A percentile compares a stretch with the other conserved stretches of the same genome.
phyloP scores from a whole-genome alignment of 2,329 filamentous ascomycete species.

The Pleomassaria siparia region DNA sequence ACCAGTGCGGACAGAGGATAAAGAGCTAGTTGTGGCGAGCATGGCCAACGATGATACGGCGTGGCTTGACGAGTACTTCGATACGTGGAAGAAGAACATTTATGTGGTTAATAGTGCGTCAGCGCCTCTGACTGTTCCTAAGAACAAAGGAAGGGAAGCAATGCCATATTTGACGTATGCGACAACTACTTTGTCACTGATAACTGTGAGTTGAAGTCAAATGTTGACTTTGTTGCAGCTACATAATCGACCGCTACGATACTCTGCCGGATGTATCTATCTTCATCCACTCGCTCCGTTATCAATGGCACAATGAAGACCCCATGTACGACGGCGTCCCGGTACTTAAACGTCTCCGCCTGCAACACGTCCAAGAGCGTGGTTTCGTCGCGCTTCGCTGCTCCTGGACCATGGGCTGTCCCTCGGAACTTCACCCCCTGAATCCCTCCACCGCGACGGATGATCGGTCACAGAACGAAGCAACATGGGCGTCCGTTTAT shows the following conservation, averaged over 20 bases:
- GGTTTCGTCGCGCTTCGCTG: constrained; percentile 56
- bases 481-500: constrained; percentile 49
- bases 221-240: constrained; percentile 21
- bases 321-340: constrained; percentile 50
- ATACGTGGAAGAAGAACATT: constrained; percentile 33
- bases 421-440: constrained; percentile 49
- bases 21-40: constrained; percentile 34
- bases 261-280: constrained; percentile 35
- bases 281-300: constrained; percentile 40
- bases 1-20: constrained; percentile 11
- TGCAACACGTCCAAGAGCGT: constrained; percentile 46
- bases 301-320: constrained; percentile 51
- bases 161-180: constrained; percentile 49
- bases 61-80: constrained; percentile 36
- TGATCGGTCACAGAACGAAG: constrained; percentile 28
- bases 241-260: constrained; percentile 38
- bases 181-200: background rate
- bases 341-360: constrained; percentile 47
- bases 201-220: background rate
- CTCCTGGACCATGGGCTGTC: constrained; percentile 52
- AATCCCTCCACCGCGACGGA: constrained; percentile 35
- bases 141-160: constrained; percentile 48
- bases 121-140: constrained; percentile 41
- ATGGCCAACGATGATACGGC: constrained; percentile 28
- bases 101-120: constrained; percentile 43